A percentile compares a stretch with the other conserved stretches of the same genome.
phyloP scores from a whole-genome alignment of 805 yeast genomes.

The Lipomyces chichibuensis region DNA sequence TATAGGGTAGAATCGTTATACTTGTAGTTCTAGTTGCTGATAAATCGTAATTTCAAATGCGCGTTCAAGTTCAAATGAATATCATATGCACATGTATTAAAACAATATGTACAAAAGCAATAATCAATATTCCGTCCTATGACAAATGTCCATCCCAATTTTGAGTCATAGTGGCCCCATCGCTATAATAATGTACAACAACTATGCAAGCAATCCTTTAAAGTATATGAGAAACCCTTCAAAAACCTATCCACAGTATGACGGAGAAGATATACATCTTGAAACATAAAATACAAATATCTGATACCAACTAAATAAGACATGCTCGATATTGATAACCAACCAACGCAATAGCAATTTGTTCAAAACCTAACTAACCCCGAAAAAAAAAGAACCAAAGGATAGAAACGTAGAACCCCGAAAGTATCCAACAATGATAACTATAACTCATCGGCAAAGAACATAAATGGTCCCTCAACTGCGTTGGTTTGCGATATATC shows the following conservation, averaged over 20 bases:
- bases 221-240: neutral
- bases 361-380: neutral
- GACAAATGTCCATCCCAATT: no score
- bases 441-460: slow-evolving; percentile 27
- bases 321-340: neutral
- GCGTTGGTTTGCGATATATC: slow-evolving; percentile 22
- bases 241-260: neutral
- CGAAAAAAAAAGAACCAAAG: neutral
- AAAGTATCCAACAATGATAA: neutral
- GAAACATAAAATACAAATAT: neutral
- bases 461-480: slow-evolving; percentile 35
- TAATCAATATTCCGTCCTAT: neutral
- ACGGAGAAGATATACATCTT: neutral
- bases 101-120: neutral
- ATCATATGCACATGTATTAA: neutral
- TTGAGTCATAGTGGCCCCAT: neutral
- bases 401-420: neutral
- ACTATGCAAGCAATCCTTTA: neutral
- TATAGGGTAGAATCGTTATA: slow-evolving; percentile 1
- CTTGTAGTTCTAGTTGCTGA: neutral
- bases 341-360: neutral
- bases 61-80: neutral
- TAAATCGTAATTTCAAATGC: neutral
- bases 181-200: neutral
- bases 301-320: neutral